These are phyloP conservation scores for Golubevia pallescens DNA, from an alignment of 1,284 basidiomycete species.

Conservation along the genomic window DNA sequence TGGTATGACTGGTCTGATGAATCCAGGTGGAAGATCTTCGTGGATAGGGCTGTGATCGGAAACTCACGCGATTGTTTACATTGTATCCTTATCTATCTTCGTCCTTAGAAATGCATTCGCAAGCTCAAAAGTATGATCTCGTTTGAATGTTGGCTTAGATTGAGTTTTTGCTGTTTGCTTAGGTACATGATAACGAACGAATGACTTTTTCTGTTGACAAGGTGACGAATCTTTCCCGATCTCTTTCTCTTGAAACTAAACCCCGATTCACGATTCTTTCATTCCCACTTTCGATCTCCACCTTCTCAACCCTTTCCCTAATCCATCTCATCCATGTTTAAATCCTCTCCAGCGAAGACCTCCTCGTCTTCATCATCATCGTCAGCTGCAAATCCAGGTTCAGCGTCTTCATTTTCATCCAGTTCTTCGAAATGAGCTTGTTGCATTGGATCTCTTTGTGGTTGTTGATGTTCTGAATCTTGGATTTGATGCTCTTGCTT, in stretches of 20 bases:
- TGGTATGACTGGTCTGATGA: conserved; percentile 46
- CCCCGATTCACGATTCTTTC: not conserved
- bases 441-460: not conserved
- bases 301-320: not conserved
- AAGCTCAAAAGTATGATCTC: too few relatives aligned
- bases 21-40: conserved; percentile 49
- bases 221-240: not conserved
- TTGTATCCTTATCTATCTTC: not conserved
- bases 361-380: conserved; percentile 5
- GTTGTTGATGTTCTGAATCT: conserved; percentile 1
- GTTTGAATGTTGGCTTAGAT: too few relatives aligned
- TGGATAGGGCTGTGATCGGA: conserved; percentile 36
- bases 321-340: too few relatives aligned
- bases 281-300: not conserved
- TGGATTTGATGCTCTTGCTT: not conserved
- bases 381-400: conserved; percentile 1
- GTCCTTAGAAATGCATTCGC: too few relatives aligned
- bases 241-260: not conserved
- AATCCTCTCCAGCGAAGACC: conserved; percentile 1
- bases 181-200: not conserved
- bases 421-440: not conserved
- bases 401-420: not conserved
- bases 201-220: conserved; percentile 1
- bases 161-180: conserved; percentile 1
- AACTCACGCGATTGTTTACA: too few relatives aligned